Conservation (phyloP, 2,329 filamentous ascomycete genomes). For the Pezicula neosporulosa region DNA sequence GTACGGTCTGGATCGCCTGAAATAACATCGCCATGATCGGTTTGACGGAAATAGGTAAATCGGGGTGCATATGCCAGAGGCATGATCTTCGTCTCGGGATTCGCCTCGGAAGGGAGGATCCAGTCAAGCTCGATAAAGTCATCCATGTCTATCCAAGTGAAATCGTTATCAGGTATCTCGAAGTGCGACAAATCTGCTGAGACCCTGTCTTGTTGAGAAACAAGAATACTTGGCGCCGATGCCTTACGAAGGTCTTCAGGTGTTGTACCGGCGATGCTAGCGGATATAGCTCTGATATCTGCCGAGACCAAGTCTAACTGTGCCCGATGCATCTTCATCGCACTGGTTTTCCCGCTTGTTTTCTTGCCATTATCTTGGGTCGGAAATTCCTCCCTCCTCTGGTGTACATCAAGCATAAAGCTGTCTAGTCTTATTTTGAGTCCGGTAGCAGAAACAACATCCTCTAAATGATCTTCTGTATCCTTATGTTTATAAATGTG, state of each 20-base stretch:
- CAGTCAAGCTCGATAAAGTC: constrained; percentile 98
- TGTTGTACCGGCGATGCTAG: constrained; percentile 78
- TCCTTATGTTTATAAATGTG: constrained; percentile 99
- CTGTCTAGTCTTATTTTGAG: constrained; percentile 93
- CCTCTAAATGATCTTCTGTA: constrained; percentile 75
- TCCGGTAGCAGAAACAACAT: constrained; percentile 86
- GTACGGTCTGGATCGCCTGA: constrained; percentile 77
- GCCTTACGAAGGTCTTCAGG: constrained; percentile 69
- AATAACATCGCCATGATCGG: constrained; percentile 80
- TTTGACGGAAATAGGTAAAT: constrained; percentile 96
- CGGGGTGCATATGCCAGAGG: constrained; percentile 91
- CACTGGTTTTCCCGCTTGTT: constrained; percentile 77
- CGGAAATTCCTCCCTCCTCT: constrained; percentile 87
- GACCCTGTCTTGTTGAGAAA: constrained; percentile 50
- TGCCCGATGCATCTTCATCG: constrained; percentile 93
- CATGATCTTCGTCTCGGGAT: constrained; percentile 90
- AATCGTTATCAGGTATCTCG: constrained; percentile 91
- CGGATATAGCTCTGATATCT: constrained; percentile 90
- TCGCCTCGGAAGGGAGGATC: constrained; percentile 85
- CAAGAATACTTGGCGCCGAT: constrained; percentile 43
- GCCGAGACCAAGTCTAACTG: constrained; percentile 89
- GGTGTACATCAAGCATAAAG: constrained; percentile 95
- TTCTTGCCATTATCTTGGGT: constrained; percentile 74
- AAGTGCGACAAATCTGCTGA: constrained; percentile 80
- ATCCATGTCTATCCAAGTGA: constrained; percentile 98